Evolutionary conservation across 495 filamentous ascomycete species (phyloP), one percentile per base, ranked within the genome.

Genomic region (Penicillium odoratum): DNA sequence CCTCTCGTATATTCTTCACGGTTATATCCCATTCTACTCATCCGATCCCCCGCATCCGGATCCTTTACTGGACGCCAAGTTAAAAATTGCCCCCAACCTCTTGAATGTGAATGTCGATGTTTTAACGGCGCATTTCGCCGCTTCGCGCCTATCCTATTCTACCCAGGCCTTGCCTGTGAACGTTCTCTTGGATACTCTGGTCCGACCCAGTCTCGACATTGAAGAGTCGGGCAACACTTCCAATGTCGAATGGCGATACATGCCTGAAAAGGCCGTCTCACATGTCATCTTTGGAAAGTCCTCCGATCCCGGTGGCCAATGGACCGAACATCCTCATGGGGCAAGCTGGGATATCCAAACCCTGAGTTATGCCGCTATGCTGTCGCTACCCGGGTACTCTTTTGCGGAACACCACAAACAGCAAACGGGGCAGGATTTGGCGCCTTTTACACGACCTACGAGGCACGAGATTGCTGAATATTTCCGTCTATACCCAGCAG

Each of bases 1-100:
- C 65, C 77, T 89, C 26, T 86, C 83, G 53, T 89, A 82, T 63
- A 83, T 88, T 49, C 80, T 89, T 16, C 85, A 89, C 64, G 86
- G 86, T 11, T 78, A 87, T 63, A 73, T 85, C 48, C 86, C 86
- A 3, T 78, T 76, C 55, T 89, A 89, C 57, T 70, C 75, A 18
- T 60, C 77, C 6, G 61, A 74, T 18, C 76, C 76, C 44, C 79
- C 78, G 28, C 86, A 89, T 66, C 83, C 84, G 9, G 86, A 89
- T 64, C 72, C 79, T 18, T 69, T 88, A 13, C 73, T 88, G 1
- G 78, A 88, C 64, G 58, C 69, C 40, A 87, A 85, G 59, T 72
- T 88, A 42, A 69, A 69, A 28, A 61, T 57, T 51, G 58, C 67
- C 2, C 73, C 78, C 8, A 72, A 74, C 10, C 68, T 80, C 4